Evolutionary conservation across 495 filamentous ascomycete genomes (phyloP), one percentile per base, ranked within the genome.

Genomic region (Immersiella caudata): DNA sequence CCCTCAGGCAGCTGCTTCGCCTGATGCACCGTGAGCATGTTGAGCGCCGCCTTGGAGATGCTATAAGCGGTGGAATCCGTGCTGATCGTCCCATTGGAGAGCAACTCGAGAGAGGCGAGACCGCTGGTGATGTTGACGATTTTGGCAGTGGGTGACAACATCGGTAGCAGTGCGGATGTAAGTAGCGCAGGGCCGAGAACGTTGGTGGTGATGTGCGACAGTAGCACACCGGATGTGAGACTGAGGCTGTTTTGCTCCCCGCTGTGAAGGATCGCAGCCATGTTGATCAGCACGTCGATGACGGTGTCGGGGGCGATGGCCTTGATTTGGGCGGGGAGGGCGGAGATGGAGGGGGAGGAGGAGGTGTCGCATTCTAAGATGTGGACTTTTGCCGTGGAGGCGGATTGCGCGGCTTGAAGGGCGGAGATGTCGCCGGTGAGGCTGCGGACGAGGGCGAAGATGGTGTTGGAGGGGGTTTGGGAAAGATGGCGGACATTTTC

Each of bases 401-500:
- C 62, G 60, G 72, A 70, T 11, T 67, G 25, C 50, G 71, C 46
- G n/a, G 66, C 27, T 20, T 65, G 66, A 3, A 81, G 68, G 40
- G 68, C 66, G 36, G 63, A 60, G 21, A 80, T 71, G 36, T 71
- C 68, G 25, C 67, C 60, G 12, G 75, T 71, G 57, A 75, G 64
- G 58, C 74, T 70, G 60, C 84, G 84, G 14, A 81, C 78, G 33
- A 77, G 73, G 26, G 80, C 83, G 21, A 85, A 70, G 71, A 86
- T 69, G 46, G 75, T 84, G 76, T 84, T 86, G 62, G 46, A 35
- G 0, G 74, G 18, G 62, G 77, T 50, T 33, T 59, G 29, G 60
- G 80, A 73, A 66, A 86, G 79, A 71, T 86, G 82, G 56, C 80
- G 79, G 35, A 85, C 72, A 68, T 83, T 79, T 62, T 84, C 81